Evolutionary conservation across 768 basidiomycete species (phyloP), one percentile per base, ranked within the genome.

Genomic region (Cubamyces lactineus): DNA sequence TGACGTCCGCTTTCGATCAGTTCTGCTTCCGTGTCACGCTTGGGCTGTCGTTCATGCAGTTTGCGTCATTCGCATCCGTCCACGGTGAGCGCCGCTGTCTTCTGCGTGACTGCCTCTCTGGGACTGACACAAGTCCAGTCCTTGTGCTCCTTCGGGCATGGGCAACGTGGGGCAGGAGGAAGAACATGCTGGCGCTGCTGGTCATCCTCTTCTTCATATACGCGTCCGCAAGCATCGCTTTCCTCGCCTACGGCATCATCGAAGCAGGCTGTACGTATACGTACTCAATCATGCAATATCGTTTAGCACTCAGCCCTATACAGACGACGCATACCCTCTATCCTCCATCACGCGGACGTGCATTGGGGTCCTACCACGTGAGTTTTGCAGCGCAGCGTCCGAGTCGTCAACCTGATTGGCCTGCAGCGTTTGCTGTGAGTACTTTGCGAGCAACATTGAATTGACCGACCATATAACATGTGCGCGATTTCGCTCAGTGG

Each of bases 61-160:
- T 62, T 23, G 26, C 28, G 3, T 62, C 65, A 1, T 66, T 57
- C 38, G 61, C 65, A 17, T 41, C 52, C 21, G 49, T 66, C 1
- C 65, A 66, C 30, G 42, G 65, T 66, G 15, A 19, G 61, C 50
- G 19, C 24, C 47, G 15, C 15, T 16, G 19, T 42, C 40, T 5
- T 15, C 39, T 21, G 13, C 17, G 3, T 21, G 7, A 28, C 28
- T 9, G 15, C n/a, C 2, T 21, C 21, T 9, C 8, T 30, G 4
- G 11, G 6, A 9, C 34, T 34, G 15, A 45, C 24, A 39, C 30
- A 19, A 42, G n/a, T 1, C 16, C 24, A 66, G 65, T 66, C 3
- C 55, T 66, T 16, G 57, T 66, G 30, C 48, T 66, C 17, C 28
- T 66, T 5, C 60, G 65, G 6, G 65, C 59, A 13, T 66, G 65